A percentile compares a stretch with the other conserved stretches of the same genome.
These are phyloP conservation scores for Trichophyton rubrum DNA, from an alignment of 2,329 filamentous ascomycete genomes.

Conservation along the genomic window DNA sequence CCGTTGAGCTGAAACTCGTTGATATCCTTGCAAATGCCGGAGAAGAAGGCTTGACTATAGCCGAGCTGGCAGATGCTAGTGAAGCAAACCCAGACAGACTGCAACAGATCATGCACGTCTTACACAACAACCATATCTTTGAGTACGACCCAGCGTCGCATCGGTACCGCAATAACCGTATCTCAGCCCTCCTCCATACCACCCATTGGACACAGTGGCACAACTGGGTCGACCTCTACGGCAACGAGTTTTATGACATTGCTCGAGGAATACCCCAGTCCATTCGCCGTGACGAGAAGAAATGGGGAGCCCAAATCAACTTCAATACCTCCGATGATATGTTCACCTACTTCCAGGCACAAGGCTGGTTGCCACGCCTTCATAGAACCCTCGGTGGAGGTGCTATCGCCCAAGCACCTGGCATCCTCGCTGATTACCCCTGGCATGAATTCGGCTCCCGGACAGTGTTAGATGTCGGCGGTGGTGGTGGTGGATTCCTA, in stretches of 20 bases:
- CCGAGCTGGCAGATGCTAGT: constrained; percentile 13
- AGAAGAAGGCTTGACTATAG: constrained; percentile 14
- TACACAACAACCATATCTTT: constrained; percentile 29
- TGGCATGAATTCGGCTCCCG: constrained; percentile 21
- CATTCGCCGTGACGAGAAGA: constrained; percentile 13
- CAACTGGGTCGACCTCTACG: constrained; percentile 35
- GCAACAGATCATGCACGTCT: constrained; percentile 21
- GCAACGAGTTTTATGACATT: constrained; percentile 35
- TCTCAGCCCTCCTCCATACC: constrained; percentile 23
- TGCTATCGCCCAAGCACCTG: not conserved
- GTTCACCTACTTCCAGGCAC: constrained; percentile 33
- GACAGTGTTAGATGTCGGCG: constrained; percentile 31
- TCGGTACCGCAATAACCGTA: constrained; percentile 25
- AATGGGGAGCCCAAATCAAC: constrained; percentile 29
- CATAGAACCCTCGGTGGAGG: not conserved
- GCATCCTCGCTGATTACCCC: not conserved
- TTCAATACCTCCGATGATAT: constrained; percentile 32
- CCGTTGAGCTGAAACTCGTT: constrained; percentile 21
- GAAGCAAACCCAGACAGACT: constrained; percentile 20
- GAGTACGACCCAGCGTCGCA: constrained; percentile 18
- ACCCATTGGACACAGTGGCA: constrained; percentile 37
- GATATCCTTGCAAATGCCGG: constrained; percentile 18
- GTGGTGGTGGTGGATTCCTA: constrained; percentile 30
- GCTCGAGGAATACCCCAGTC: constrained; percentile 29
- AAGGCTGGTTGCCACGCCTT: not conserved